Evolutionary conservation across 2,329 filamentous ascomycete species (phyloP).

Genomic region (Fusarium nisikadoi): DNA sequence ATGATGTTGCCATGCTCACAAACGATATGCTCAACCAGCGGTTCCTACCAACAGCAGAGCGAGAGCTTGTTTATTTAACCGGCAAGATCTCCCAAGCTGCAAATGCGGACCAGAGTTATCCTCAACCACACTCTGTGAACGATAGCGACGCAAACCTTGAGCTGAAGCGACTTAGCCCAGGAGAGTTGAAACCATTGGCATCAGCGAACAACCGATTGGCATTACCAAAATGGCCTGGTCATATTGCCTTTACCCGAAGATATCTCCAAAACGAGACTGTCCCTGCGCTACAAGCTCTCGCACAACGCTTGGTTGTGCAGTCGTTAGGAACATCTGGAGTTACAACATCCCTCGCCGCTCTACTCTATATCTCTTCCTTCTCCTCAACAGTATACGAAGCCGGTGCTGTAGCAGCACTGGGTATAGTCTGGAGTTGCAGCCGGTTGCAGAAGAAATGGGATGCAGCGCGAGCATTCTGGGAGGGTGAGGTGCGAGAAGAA

Average conservation of each 20-base stretch:
- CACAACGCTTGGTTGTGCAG: conserved; percentile 79
- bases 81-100: conserved; percentile 73
- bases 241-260: conserved; percentile 77
- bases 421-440: conserved; percentile 67
- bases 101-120: conserved; percentile 46
- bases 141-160: conserved; percentile 1
- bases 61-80: conserved; percentile 82
- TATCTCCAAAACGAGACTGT: conserved; percentile 74
- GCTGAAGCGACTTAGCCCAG: conserved; percentile 38
- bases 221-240: conserved; percentile 72
- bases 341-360: conserved; percentile 62
- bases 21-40: conserved; percentile 79
- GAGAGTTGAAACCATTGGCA: conserved; percentile 42
- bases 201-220: conserved; percentile 30
- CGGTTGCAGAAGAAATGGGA: conserved; percentile 73
- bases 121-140: conserved; percentile 49
- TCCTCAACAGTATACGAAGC: conserved; percentile 68
- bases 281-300: conserved; percentile 76
- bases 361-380: conserved; percentile 67
- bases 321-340: conserved; percentile 78
- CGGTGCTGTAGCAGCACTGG: conserved; percentile 69
- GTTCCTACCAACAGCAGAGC: conserved; percentile 83
- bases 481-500: conserved; percentile 73
- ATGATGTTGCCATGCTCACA: conserved; percentile 87
- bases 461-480: conserved; percentile 68